Percentiles rank a stretch among this genome's conserved stretches.
phyloP scores from a whole-genome alignment of 108 stramenopile genomes.

The Cyclotella distinguenda region DNA sequence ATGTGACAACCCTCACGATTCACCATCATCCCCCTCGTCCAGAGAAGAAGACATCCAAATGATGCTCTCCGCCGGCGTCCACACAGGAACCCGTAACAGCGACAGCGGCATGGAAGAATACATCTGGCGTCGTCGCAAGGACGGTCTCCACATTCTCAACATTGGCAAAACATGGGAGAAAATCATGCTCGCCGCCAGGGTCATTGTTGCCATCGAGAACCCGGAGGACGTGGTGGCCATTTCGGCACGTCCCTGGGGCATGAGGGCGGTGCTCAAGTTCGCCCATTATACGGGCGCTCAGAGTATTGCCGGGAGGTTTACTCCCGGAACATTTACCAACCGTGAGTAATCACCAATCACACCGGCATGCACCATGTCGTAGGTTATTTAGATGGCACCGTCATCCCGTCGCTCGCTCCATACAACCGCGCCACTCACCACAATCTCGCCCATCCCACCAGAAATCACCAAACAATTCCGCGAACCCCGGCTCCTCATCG shows the following conservation, averaged over 20 bases:
- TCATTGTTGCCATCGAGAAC: slow-evolving; percentile 99
- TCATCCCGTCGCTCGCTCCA: too few relatives aligned
- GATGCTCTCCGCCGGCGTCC: slow-evolving; percentile 98
- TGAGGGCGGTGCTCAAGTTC: slow-evolving; percentile 99
- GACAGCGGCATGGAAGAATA: slow-evolving; percentile 97
- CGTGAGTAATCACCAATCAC: slow-evolving; percentile 21
- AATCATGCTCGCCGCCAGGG: slow-evolving; percentile 98
- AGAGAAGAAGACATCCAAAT: slow-evolving; percentile 99
- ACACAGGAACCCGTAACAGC: slow-evolving; percentile 98
- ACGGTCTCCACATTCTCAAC: slow-evolving; percentile 99
- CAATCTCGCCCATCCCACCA: too few relatives aligned
- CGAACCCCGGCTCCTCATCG: slow-evolving; percentile 98
- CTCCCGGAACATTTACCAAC: slow-evolving; percentile 99
- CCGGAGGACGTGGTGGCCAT: slow-evolving; percentile 99
- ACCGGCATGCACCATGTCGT: too few relatives aligned
- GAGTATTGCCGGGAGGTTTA: slow-evolving; percentile 98
- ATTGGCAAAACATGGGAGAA: slow-evolving; percentile 99
- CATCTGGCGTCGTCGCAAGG: slow-evolving; percentile 99
- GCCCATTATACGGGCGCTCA: slow-evolving; percentile 99
- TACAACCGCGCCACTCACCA: too few relatives aligned
- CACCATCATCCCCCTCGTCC: slow-evolving; percentile 46
- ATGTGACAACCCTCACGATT: background rate
- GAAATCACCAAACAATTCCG: slow-evolving; percentile 99
- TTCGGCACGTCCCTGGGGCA: slow-evolving; percentile 99
- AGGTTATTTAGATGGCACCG: too few relatives aligned